phyloP scores from a whole-genome alignment of 257 asterid species.

The Jacaranda mimosifolia region DNA sequence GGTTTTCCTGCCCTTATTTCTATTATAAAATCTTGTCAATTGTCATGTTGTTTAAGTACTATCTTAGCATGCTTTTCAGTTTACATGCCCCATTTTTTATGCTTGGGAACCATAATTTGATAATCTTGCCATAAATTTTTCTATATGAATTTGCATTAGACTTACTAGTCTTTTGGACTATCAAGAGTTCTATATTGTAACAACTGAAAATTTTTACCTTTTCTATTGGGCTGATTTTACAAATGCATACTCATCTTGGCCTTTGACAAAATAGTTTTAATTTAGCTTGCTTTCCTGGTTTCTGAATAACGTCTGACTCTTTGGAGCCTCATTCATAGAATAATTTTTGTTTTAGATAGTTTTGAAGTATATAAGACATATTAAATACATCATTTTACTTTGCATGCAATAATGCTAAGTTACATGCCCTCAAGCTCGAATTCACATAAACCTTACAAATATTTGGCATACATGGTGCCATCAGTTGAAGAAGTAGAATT shows the following conservation, averaged over 20 bases:
- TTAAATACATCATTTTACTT: slow-evolving; percentile 24
- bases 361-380: slow-evolving; percentile 12
- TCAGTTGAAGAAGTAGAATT: slow-evolving; percentile 72
- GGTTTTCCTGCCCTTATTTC: background rate
- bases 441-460: slow-evolving; percentile 67
- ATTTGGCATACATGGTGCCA: slow-evolving; percentile 96
- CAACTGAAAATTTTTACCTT: no score
- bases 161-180: no score
- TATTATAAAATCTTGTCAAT: background rate
- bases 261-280: no score
- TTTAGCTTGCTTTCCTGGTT: no score
- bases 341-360: background rate
- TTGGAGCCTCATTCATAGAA: background rate
- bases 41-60: background rate
- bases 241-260: no score
- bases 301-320: background rate
- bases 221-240: no score
- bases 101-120: no score
- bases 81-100: no score
- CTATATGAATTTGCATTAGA: no score
- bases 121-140: no score
- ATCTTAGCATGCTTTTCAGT: no score
- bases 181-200: no score
- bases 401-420: slow-evolving; percentile 96
- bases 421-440: slow-evolving; percentile 66